Percentiles rank a stretch among this genome's conserved stretches.
Evolutionary conservation across 208 protist species (phyloP).

Genomic region (Acanthamoeba lenticulata): DNA sequence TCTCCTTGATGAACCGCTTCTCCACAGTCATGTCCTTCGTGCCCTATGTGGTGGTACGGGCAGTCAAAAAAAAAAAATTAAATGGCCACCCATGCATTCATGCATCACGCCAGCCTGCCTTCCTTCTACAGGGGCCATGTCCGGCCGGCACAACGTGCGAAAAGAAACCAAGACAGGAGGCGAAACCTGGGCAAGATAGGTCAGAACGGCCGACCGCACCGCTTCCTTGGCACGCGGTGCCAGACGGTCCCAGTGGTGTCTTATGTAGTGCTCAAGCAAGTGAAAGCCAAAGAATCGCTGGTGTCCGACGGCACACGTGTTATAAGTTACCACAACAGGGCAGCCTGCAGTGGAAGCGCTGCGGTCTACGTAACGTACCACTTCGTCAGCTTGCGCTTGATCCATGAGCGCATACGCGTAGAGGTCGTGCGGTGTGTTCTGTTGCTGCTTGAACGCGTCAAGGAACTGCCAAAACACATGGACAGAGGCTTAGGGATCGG

Average conservation of each 20-base stretch:
- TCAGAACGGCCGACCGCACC: neutral
- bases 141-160: too few relatives aligned
- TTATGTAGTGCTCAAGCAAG: slow-evolving; percentile 33
- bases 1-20: slow-evolving; percentile 60
- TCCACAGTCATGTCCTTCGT: neutral
- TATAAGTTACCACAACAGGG: neutral
- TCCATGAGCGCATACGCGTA: slow-evolving; percentile 18
- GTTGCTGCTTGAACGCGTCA: neutral
- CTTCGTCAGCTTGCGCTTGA: neutral
- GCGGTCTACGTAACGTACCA: neutral
- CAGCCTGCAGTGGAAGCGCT: too few relatives aligned
- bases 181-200: neutral
- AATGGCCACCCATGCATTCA: too few relatives aligned
- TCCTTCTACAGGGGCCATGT: too few relatives aligned
- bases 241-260: neutral
- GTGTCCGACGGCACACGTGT: neutral
- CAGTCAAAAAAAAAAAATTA: neutral
- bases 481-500: too few relatives aligned
- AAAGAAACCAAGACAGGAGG: neutral
- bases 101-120: too few relatives aligned
- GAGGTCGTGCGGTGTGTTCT: neutral
- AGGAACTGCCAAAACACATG: too few relatives aligned
- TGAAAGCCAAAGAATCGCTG: slow-evolving; percentile 33
- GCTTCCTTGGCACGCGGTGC: neutral
- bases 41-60: neutral